These are phyloP conservation scores for Penicillium sp. DNA, from an alignment of 2,329 filamentous ascomycete genomes.

Conservation along the genomic window DNA sequence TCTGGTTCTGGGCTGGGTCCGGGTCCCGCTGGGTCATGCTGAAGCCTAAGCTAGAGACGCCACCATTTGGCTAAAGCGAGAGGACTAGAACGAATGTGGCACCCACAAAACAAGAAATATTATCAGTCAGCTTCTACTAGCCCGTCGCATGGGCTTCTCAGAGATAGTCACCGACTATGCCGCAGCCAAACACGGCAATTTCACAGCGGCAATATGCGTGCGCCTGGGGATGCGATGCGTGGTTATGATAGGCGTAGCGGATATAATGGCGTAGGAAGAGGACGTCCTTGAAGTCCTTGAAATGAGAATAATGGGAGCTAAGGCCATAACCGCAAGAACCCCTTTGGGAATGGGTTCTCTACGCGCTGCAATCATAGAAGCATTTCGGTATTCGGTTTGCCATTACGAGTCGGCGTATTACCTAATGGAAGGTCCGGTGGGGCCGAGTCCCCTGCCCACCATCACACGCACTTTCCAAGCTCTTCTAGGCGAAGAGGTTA, in stretches of 20 bases:
- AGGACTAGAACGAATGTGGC: constrained; percentile 25
- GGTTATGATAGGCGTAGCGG: constrained; percentile 24
- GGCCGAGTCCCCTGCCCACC: constrained; percentile 24
- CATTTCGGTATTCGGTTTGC: constrained; percentile 26
- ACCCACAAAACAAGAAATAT: constrained; percentile 26
- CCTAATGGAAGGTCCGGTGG: constrained; percentile 27
- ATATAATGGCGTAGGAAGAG: constrained; percentile 18
- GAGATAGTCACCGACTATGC: constrained; percentile 28
- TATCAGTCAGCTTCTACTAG: constrained; percentile 23
- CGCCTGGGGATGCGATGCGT: constrained; percentile 22
- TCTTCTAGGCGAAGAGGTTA: constrained; percentile 27
- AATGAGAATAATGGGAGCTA: constrained; percentile 25
- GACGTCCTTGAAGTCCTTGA: constrained; percentile 24
- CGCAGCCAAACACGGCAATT: constrained; percentile 25
- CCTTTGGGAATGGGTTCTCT: constrained; percentile 24
- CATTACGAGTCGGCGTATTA: constrained; percentile 26
- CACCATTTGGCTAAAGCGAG: constrained; percentile 28
- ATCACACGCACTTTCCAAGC: constrained; percentile 25
- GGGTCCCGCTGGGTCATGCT: too few species aligned
- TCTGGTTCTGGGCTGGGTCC: too few species aligned
- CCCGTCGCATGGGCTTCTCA: constrained; percentile 22
- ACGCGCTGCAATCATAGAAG: constrained; percentile 27
- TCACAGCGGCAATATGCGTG: constrained; percentile 24
- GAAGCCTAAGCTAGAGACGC: constrained; percentile 18
- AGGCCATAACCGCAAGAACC: constrained; percentile 22